Evolutionary conservation across 2,329 filamentous ascomycete genomes (phyloP).

Genomic region (Diaporthe helianthi): DNA sequence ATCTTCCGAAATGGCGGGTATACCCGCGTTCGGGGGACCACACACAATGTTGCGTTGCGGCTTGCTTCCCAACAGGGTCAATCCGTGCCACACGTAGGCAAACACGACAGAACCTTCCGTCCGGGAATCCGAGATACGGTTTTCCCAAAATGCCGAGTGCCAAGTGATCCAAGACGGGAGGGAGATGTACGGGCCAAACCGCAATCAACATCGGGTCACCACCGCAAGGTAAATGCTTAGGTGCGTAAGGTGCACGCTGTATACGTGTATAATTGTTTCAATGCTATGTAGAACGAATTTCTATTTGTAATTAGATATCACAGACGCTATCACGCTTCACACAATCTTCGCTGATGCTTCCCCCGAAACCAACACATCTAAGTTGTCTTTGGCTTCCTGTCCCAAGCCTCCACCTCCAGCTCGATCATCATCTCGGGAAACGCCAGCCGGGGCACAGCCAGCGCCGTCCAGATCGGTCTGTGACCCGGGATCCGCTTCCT

Average conservation of each 20-base stretch:
- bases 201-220: not conserved
- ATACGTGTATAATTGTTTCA: no score
- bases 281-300: not conserved
- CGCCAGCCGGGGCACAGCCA: not conserved
- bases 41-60: not conserved
- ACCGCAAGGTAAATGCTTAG: not conserved
- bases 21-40: not conserved
- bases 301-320: not conserved
- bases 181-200: not conserved
- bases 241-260: not conserved
- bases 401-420: conserved; percentile 9
- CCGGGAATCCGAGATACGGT: not conserved
- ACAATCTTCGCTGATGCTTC: not conserved
- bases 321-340: not conserved
- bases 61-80: not conserved
- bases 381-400: not conserved
- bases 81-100: not conserved
- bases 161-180: conserved; percentile 11
- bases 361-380: not conserved
- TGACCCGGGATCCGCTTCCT: not conserved
- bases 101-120: no score
- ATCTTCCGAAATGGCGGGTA: not conserved
- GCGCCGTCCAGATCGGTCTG: not conserved
- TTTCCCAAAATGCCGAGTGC: not conserved
- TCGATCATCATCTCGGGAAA: conserved; percentile 11